phyloP scores from a whole-genome alignment of 306 rosid genomes.

The Quillaja saponaria region DNA sequence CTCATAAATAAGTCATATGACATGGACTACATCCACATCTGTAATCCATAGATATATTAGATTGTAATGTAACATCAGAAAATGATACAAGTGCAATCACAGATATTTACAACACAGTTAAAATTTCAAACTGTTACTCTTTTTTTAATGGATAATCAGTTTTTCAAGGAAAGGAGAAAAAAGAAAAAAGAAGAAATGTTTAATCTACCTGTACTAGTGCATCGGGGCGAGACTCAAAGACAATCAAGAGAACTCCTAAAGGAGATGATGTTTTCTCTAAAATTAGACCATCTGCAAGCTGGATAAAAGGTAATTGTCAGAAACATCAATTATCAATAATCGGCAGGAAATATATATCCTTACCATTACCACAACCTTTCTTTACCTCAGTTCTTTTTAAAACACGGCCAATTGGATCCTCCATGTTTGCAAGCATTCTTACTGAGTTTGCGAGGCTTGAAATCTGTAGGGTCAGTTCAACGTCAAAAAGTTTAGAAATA shows the following conservation, averaged over 20 bases:
- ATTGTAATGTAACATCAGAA: too few relatives aligned
- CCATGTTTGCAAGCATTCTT: slow-evolving; percentile 85
- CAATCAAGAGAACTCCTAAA: slow-evolving; percentile 86
- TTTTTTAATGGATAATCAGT: too few relatives aligned
- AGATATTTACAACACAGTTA: too few relatives aligned
- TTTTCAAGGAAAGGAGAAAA: background rate
- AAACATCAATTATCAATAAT: slow-evolving; percentile 29
- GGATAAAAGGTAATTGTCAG: slow-evolving; percentile 36
- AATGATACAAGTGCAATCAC: too few relatives aligned
- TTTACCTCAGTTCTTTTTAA: slow-evolving; percentile 82
- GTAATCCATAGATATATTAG: too few relatives aligned
- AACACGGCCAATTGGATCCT: slow-evolving; percentile 87
- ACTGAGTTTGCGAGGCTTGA: slow-evolving; percentile 75
- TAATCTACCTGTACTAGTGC: slow-evolving; percentile 84
- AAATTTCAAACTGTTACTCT: too few relatives aligned
- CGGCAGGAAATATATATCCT: background rate
- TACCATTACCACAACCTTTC: slow-evolving; percentile 8
- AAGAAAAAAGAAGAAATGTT: slow-evolving; percentile 1
- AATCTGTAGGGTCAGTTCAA: slow-evolving; percentile 57
- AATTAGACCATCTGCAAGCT: slow-evolving; percentile 90
- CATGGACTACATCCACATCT: too few relatives aligned
- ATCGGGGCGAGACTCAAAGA: slow-evolving; percentile 98
- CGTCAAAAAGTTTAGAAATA: slow-evolving; percentile 24
- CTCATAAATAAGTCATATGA: too few relatives aligned
- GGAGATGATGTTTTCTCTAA: slow-evolving; percentile 96